phyloP scores from a whole-genome alignment of 306 rosid species.

The Rubus parviflorus region DNA sequence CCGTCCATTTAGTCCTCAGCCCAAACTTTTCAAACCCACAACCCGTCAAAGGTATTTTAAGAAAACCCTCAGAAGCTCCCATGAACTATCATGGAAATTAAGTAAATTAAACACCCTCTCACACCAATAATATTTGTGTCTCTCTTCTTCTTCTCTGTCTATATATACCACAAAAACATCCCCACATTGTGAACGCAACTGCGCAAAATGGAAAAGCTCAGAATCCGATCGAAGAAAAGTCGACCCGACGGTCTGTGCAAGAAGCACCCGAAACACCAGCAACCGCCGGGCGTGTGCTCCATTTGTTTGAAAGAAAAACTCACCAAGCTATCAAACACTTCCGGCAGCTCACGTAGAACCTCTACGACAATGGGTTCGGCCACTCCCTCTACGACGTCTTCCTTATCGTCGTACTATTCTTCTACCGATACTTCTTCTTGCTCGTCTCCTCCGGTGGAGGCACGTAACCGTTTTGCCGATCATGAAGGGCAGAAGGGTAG shows the following conservation, averaged over 20 bases:
- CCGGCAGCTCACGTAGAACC: conserved; percentile 9
- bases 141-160: conserved; percentile 14
- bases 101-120: background rate
- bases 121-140: background rate
- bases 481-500: background rate
- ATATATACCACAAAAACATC: conserved; percentile 10
- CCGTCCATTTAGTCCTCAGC: conserved; percentile 38
- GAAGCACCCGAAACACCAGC: conserved; percentile 79
- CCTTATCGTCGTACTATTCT: conserved; percentile 51
- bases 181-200: background rate
- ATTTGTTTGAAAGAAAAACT: conserved; percentile 67
- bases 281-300: conserved; percentile 85
- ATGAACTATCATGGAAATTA: conserved; percentile 41
- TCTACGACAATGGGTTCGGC: background rate
- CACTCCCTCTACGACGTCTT: conserved; percentile 40
- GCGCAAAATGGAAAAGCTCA: conserved; percentile 34
- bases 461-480: conserved; percentile 6
- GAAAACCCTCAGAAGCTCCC: conserved; percentile 49
- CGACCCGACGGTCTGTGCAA: conserved; percentile 42
- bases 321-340: conserved; percentile 24
- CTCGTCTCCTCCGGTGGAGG: conserved; percentile 46
- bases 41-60: conserved; percentile 48
- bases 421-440: conserved; percentile 43
- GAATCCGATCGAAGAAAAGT: conserved; percentile 33
- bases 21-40: conserved; percentile 33